Evolutionary conservation across 106 monocot species (phyloP).

Genomic region (Platanthera guangdongensis): DNA sequence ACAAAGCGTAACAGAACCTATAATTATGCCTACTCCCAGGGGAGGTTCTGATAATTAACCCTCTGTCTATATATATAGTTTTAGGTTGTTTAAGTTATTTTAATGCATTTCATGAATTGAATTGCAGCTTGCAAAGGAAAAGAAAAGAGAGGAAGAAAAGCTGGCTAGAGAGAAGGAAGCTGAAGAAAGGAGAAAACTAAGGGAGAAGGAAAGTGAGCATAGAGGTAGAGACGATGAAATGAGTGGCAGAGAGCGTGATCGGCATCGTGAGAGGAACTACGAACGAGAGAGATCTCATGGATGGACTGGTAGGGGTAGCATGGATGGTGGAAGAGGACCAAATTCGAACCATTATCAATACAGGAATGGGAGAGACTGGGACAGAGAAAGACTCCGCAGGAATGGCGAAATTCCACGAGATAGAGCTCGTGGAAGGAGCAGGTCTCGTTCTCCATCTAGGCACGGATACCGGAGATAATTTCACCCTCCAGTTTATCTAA

Average conservation of each 20-base stretch:
- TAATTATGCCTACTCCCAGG: no score
- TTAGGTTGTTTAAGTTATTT: neutral
- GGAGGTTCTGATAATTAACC: no score
- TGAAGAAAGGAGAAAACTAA: slow-evolving; percentile 55
- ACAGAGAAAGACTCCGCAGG: slow-evolving; percentile 52
- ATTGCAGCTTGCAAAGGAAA: slow-evolving; percentile 66
- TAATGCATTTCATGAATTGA: neutral
- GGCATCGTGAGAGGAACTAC: slow-evolving; percentile 20
- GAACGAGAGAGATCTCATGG: slow-evolving; percentile 52
- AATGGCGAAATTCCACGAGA: slow-evolving; percentile 30
- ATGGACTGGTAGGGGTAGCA: slow-evolving; percentile 41
- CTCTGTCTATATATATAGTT: no score
- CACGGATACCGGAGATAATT: slow-evolving; percentile 35
- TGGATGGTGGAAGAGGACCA: slow-evolving; percentile 46
- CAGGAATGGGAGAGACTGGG: slow-evolving; percentile 70
- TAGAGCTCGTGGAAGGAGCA: slow-evolving; percentile 58
- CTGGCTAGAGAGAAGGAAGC: slow-evolving; percentile 63
- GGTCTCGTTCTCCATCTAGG: slow-evolving; percentile 71
- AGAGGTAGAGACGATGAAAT: slow-evolving; percentile 19
- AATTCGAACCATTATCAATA: slow-evolving; percentile 34
- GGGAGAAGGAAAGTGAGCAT: slow-evolving; percentile 48
- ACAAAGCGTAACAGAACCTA: no score
- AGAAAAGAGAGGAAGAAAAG: slow-evolving; percentile 69
- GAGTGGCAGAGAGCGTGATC: slow-evolving; percentile 23
- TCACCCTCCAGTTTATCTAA: slow-evolving; percentile 35